These are phyloP conservation scores for Achaetomiella virescens DNA, from an alignment of 495 filamentous ascomycete genomes.

Conservation along the genomic window DNA sequence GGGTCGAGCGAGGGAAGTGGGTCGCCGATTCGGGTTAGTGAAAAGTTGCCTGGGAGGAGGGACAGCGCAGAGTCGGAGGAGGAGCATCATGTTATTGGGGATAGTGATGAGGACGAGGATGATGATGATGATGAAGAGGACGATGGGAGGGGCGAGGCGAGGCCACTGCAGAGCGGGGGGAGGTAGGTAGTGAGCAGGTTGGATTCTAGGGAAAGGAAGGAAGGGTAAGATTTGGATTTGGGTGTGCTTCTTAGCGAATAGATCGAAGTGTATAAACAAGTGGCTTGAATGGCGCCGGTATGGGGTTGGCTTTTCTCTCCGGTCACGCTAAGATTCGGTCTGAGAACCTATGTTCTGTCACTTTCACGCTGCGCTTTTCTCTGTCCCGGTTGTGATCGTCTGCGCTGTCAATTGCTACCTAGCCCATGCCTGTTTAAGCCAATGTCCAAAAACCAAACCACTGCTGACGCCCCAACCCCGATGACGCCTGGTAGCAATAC, in stretches of 20 bases:
- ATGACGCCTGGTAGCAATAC: not conserved
- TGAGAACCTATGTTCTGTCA: too few species aligned
- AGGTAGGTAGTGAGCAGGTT: not conserved
- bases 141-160: slow-evolving; percentile 5
- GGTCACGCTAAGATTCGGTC: too few species aligned
- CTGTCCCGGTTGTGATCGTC: not conserved
- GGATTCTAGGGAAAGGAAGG: too few species aligned
- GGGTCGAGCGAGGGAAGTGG: slow-evolving; percentile 2
- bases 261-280: too few species aligned
- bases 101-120: slow-evolving; percentile 22
- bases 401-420: not conserved
- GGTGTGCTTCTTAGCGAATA: not conserved
- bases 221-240: not conserved
- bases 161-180: slow-evolving; percentile 9
- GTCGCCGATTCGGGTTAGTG: slow-evolving; percentile 8
- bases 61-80: slow-evolving; percentile 48
- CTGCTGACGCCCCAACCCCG: not conserved
- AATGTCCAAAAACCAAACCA: not conserved
- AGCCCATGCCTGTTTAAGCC: not conserved
- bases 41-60: slow-evolving; percentile 15
- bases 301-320: too few species aligned
- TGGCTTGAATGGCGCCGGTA: too few species aligned
- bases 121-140: slow-evolving; percentile 24
- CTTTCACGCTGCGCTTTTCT: not conserved
- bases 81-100: slow-evolving; percentile 31